phyloP scores from a whole-genome alignment of 2,329 filamentous ascomycete genomes.

The Nigrospora oryzae region DNA sequence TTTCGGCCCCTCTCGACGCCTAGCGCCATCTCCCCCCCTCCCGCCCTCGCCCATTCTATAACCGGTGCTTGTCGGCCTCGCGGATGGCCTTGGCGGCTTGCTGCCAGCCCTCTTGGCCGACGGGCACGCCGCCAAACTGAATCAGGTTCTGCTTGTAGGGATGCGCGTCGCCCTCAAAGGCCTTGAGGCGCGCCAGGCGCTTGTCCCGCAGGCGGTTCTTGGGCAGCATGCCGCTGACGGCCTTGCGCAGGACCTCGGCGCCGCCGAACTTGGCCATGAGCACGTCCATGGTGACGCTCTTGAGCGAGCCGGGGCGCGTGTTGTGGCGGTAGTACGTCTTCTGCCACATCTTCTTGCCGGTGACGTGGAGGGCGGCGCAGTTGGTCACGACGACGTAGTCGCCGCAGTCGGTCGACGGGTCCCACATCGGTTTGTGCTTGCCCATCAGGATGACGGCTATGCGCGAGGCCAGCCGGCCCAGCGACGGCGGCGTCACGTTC shows the following conservation, averaged over 20 bases:
- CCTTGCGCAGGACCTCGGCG: constrained; percentile 80
- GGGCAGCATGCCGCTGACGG: constrained; percentile 93
- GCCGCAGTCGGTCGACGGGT: constrained; percentile 95
- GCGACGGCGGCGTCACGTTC: constrained; percentile 61
- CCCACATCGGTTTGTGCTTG: constrained; percentile 97
- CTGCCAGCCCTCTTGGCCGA: constrained; percentile 46
- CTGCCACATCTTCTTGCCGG: constrained; percentile 85
- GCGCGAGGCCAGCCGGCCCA: constrained; percentile 79
- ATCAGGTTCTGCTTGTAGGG: constrained; percentile 87
- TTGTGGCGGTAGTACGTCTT: constrained; percentile 96
- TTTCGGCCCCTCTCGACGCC: no score
- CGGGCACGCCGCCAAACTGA: constrained; percentile 54
- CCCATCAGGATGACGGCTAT: constrained; percentile 90
- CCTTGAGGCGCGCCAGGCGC: constrained; percentile 81
- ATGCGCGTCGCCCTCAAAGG: constrained; percentile 86
- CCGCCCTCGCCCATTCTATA: constrained; percentile 26
- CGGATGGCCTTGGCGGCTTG: constrained; percentile 41
- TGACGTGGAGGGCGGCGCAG: constrained; percentile 78
- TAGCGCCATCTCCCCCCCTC: no score
- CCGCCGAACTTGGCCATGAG: constrained; percentile 94
- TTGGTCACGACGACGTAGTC: constrained; percentile 96
- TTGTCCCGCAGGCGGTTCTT: constrained; percentile 92
- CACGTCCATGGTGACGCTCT: constrained; percentile 86
- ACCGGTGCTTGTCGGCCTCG: constrained; percentile 37
- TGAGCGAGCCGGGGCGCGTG: constrained; percentile 79